Evolutionary conservation across 2,329 filamentous ascomycete genomes (phyloP), one percentile per base, ranked within the genome.

Genomic region (Madurella mycetomatis): DNA sequence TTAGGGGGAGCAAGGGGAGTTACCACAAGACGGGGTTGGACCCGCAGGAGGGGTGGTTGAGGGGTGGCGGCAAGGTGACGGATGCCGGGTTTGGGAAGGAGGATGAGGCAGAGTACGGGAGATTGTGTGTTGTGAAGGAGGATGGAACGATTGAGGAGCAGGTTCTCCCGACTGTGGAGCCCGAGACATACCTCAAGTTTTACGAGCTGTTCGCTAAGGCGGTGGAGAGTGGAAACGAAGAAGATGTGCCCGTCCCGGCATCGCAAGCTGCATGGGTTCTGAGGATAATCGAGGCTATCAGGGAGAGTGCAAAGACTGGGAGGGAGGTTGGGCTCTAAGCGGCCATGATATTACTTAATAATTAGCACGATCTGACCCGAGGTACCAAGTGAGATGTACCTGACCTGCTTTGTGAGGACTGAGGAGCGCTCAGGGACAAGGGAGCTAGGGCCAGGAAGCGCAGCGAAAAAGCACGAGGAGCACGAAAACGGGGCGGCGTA

Each of bases 21-120:
- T 92, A 86, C 71, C 86, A 82, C 73, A 92, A 92, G 76, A 72
- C 74, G 40, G 76, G 79, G 51, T 75, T 92, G 2, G 89, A 94
- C 67, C 74, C 83, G 1, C 88, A 92, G 70, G 89, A 94, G 72
- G 82, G 85, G 53, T 86, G 90, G 68, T 77, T 92, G 50, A 81
- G 81, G 67, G 76, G 72, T 1, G 88, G 88, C 9, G 69, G 81
- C 61, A 79, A 76, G 67, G 83, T 84, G 7, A 76, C 77, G 0
- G 83, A 88, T 53, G 67, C 75, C 3, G 78, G 73, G 3, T 92
- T 89, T 64, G 89, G 85, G 1, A 68, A 79, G 40, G 88, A 92
- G 64, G 73, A 76, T 9, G 72, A 76, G 48, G 74, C 80, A 40
- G 75, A 77, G 60, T 79, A 82, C 51, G 84, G 86, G 59, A 78